Base-by-base conservation (phyloP, 2,329 filamentous ascomycete species). In the Pezicula rhizophila region DNA sequence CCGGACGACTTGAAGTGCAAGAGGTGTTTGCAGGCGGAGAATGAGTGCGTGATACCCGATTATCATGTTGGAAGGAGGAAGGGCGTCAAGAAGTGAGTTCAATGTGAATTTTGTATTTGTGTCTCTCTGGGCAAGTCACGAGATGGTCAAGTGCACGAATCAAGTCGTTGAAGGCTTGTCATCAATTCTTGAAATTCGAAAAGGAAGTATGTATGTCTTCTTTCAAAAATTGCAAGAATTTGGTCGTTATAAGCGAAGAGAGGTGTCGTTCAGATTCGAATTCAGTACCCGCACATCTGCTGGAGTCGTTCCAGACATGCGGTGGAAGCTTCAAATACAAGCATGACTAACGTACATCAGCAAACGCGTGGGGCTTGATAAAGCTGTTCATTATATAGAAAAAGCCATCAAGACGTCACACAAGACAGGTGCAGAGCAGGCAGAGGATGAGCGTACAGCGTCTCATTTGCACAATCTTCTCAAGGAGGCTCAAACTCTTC, bases 1-100 rank as follows among this genome's bases (percentile, higher is more conserved):
- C 64, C 70, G 17, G 72, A 71, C 38, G 71, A 77, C 50, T 60
- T 68, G 17, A 70, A 73, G 23, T 87, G 83, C 63, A 80, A 80
- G 55, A 75, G 80, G 64, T 87, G 83, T 62, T 68, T 72, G 47
- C 75, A 80, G 59, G 68, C 76, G 7, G 72, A 76, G 31, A 62
- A 69, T 12, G 80, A 87, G 51, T 89, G 85, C 62, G 70, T 86
- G 5, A 79, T 86, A 2, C 84, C 77, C n/a, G 78, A 78, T n/a
- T 87, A 87, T 60, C 84, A 87, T 53, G 77, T 87, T 4, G 85
- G 85, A 7, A 73, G 85, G 44, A 84, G 87, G 60, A 88, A 88
- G 61, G 85, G 85, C 18, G 84, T 88, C 52, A 89, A 88, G 65
- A 89, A 89, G 85, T 85, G 67, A 66, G 72, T 57, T 37, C 20